These are phyloP conservation scores for Stentor coeruleus DNA, from an alignment of 73 alveolate genomes.

Conservation along the genomic window DNA sequence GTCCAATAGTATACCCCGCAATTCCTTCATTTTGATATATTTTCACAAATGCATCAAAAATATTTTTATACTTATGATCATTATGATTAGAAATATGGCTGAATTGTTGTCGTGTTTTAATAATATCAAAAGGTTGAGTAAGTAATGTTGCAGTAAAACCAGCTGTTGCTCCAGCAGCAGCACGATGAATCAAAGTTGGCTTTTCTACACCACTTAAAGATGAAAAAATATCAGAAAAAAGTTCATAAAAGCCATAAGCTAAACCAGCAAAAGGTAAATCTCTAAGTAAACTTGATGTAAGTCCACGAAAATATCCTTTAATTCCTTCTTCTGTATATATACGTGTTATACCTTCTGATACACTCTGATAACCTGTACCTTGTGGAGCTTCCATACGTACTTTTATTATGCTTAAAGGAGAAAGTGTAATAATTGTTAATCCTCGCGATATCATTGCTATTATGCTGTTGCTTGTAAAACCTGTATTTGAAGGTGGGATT, in stretches of 20 bases:
- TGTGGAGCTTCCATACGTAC: slow-evolving; percentile 21
- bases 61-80: not conserved
- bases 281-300: not conserved
- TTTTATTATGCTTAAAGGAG: slow-evolving; percentile 3
- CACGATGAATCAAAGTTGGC: not conserved
- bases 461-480: not conserved
- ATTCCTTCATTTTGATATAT: not conserved
- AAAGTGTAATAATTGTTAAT: not conserved
- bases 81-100: not conserved
- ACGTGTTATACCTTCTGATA: not conserved
- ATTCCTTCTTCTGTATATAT: slow-evolving; percentile 16
- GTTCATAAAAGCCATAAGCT: slow-evolving; percentile 16
- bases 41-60: not conserved
- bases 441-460: not conserved
- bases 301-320: slow-evolving; percentile 5
- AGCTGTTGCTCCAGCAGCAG: slow-evolving; percentile 1
- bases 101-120: slow-evolving; percentile 12
- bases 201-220: not conserved
- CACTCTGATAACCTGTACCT: not conserved
- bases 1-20: not conserved
- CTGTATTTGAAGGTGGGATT: not conserved
- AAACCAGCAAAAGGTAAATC: slow-evolving; percentile 23
- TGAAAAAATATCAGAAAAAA: not conserved
- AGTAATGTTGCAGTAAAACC: slow-evolving; percentile 8
- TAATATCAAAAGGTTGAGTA: slow-evolving; percentile 20